Conservation (phyloP, 2,329 filamentous ascomycete species). For the Aspergillus fumigatiaffinis region DNA sequence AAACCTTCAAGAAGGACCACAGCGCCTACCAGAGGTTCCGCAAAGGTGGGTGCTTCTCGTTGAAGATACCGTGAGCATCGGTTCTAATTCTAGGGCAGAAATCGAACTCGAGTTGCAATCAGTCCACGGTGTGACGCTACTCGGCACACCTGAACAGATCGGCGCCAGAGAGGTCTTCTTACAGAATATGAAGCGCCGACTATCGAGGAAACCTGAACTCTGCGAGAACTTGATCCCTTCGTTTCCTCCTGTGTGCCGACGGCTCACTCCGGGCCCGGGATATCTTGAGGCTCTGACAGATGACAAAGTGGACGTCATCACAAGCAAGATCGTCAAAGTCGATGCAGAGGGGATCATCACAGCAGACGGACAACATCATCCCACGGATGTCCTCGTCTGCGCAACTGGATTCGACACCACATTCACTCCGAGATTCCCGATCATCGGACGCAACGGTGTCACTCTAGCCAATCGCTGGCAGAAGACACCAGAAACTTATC, state of each 20-base stretch:
- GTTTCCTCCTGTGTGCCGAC: conserved; percentile 41
- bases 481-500: conserved; percentile 32
- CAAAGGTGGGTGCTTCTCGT: conserved; percentile 23
- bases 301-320: conserved; percentile 59
- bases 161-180: conserved; percentile 20
- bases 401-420: conserved; percentile 38
- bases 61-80: background rate
- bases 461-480: conserved; percentile 28
- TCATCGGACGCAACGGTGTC: conserved; percentile 28
- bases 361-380: conserved; percentile 30
- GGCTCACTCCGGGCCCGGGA: conserved; percentile 44
- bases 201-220: conserved; percentile 33
- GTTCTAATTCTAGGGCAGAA: conserved; percentile 14
- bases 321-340: conserved; percentile 48
- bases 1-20: conserved; percentile 29
- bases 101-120: conserved; percentile 33
- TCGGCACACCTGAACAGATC: conserved; percentile 26
- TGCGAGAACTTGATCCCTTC: conserved; percentile 35
- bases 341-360: conserved; percentile 30
- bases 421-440: conserved; percentile 31
- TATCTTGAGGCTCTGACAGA: conserved; percentile 59
- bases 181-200: conserved; percentile 31
- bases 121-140: conserved; percentile 25
- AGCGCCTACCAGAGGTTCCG: conserved; percentile 31
- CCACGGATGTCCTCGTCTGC: conserved; percentile 34